phyloP scores from a whole-genome alignment of 2,329 filamentous ascomycete genomes.

The Hypoxylon rubiginosum region DNA sequence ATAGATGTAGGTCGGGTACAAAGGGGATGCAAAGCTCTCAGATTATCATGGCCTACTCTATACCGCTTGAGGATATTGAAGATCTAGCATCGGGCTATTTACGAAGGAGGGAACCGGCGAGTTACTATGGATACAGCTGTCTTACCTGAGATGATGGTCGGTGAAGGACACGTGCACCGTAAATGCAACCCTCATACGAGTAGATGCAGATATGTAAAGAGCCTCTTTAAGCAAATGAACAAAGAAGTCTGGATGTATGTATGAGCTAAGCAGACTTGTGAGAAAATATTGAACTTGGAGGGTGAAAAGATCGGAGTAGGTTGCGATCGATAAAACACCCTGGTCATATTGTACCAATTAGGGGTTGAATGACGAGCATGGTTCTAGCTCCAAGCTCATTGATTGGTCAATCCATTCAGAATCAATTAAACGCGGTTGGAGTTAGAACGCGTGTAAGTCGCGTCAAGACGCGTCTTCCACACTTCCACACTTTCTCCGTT shows the following conservation, averaged over 20 bases:
- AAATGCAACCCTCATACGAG: constrained; percentile 15
- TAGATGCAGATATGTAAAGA: constrained; percentile 4
- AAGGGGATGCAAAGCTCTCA: neutral
- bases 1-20: too few species aligned
- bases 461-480: constrained; percentile 36
- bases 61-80: neutral
- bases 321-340: constrained; percentile 29
- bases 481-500: constrained; percentile 11
- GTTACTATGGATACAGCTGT: neutral
- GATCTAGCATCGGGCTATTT: neutral
- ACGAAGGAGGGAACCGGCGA: neutral
- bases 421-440: constrained; percentile 42
- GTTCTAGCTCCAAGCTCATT: neutral
- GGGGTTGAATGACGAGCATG: constrained; percentile 25
- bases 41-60: neutral
- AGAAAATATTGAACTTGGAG: constrained; percentile 1
- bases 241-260: constrained; percentile 3
- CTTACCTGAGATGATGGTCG: constrained; percentile 1
- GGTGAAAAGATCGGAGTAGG: constrained; percentile 31
- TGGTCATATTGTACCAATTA: constrained; percentile 24
- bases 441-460: constrained; percentile 40
- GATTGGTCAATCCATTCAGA: constrained; percentile 35
- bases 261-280: constrained; percentile 28
- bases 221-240: constrained; percentile 9
- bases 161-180: constrained; percentile 18